Evolutionary conservation across 306 rosid species (phyloP).

Genomic region (Quercus wislizeni): DNA sequence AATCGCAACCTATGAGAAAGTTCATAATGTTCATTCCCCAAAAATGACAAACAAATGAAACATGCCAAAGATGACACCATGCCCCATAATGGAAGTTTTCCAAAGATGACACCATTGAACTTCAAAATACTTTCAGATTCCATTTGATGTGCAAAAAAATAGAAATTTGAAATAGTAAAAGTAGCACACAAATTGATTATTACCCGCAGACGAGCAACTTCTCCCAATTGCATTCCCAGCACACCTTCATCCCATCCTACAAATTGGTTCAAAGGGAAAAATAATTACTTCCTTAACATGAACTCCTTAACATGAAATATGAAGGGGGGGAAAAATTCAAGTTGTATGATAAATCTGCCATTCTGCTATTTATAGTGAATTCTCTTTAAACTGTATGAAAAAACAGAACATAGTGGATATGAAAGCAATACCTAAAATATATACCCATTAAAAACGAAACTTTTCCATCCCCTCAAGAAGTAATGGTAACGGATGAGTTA

Average conservation of each 20-base stretch:
- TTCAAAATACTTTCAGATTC: not conserved
- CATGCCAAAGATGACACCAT: not conserved
- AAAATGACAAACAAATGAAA: not conserved
- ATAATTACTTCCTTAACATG: not conserved
- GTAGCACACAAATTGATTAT: constrained; percentile 7
- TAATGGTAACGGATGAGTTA: not conserved
- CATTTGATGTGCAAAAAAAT: not conserved
- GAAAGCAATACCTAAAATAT: not conserved
- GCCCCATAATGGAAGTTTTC: not conserved
- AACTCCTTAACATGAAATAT: not conserved
- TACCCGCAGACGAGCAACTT: constrained; percentile 97
- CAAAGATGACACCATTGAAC: not conserved
- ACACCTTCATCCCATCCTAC: constrained; percentile 99
- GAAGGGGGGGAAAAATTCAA: not conserved
- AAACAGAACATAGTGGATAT: not conserved
- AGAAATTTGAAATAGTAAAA: not conserved
- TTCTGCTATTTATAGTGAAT: not conserved
- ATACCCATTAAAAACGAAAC: not conserved
- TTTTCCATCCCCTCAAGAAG: not conserved
- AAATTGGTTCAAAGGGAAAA: not conserved
- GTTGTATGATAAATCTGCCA: not conserved
- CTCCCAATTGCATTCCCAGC: constrained; percentile 82
- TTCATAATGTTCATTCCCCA: not conserved
- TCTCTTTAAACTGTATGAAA: not conserved
- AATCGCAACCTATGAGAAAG: not conserved